Evolutionary conservation across 805 yeast genomes (phyloP), one percentile per base, ranked within the genome.

Genomic region (Ogataea wickerhamii): DNA sequence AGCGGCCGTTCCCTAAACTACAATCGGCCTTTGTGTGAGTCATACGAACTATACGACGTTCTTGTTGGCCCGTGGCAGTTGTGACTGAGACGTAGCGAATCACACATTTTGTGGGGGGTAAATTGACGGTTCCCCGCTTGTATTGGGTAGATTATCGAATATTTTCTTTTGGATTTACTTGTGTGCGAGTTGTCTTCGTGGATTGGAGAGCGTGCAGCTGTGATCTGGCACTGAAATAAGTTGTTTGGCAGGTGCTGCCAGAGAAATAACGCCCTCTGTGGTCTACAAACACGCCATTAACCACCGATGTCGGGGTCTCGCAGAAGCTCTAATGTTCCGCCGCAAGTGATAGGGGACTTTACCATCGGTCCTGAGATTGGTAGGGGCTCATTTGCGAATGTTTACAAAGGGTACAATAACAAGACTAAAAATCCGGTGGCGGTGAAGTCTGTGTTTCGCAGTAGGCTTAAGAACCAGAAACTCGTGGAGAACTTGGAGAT

Each of bases 301-400:
- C 11, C 25, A 22, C n/a, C 30, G 12, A 35, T 36, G 39, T 36
- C 44, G 26, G 32, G 29, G 10, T n/a, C 18, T 12, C 27, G 30
- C 17, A 26, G 39, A 29, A 28, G 29, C 14, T 22, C 28, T 12
- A 32, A 17, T 21, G 27, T 21, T 8, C 36, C 12, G 10, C 39
- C 20, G 26, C 54, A 47, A 45, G 49, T 49, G 17, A 58, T 76
- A 10, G 81, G 80, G 5, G 60, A 63, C 35, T 81, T 77, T 53
- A 62, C 69, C 17, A 68, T 81, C n/a, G 87, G 87, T 18, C 76
- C 81, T 14, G 95, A 88, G 60, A 91, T 93, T 37, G 98, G 98
- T 18, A 80, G 85, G 52, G 98, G 98, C 23, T 85, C 95, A 6
- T 93, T 93, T 67, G 98, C 98, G 52, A 83, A 82, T 45, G 98